Conservation (phyloP, 306 rosid species). For the Alnus rubra region DNA sequence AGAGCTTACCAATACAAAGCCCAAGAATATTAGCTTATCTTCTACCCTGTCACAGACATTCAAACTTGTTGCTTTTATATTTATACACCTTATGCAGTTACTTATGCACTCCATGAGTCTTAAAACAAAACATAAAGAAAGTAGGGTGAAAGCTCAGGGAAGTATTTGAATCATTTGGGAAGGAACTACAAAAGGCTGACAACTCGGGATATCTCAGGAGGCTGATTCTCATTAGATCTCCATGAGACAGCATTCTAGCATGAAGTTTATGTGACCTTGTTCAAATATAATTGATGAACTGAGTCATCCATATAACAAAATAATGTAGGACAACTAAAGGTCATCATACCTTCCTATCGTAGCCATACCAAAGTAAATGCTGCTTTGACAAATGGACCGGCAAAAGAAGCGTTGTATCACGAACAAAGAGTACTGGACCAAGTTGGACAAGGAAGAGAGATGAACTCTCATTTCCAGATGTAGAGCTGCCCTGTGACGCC, state of each 20-base stretch:
- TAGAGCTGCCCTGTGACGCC: constrained; percentile 78
- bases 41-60: neutral
- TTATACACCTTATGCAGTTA: neutral
- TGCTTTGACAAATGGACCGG: constrained; percentile 96
- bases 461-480: constrained; percentile 76
- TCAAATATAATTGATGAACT: neutral
- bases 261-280: neutral
- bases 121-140: neutral
- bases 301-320: neutral
- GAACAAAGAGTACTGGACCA: constrained; percentile 91
- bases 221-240: neutral
- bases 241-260: neutral
- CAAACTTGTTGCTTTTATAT: neutral
- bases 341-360: constrained; percentile 82
- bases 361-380: constrained; percentile 97
- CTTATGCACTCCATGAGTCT: neutral
- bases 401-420: constrained; percentile 89
- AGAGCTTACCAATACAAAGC: neutral
- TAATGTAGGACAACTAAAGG: constrained; percentile 19
- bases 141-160: neutral
- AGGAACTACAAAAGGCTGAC: neutral
- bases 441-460: constrained; percentile 91
- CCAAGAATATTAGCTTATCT: neutral
- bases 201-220: neutral
- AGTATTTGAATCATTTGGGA: neutral